Evolutionary conservation across 345 rosid species (phyloP).

Genomic region (Eucalyptus marginata): DNA sequence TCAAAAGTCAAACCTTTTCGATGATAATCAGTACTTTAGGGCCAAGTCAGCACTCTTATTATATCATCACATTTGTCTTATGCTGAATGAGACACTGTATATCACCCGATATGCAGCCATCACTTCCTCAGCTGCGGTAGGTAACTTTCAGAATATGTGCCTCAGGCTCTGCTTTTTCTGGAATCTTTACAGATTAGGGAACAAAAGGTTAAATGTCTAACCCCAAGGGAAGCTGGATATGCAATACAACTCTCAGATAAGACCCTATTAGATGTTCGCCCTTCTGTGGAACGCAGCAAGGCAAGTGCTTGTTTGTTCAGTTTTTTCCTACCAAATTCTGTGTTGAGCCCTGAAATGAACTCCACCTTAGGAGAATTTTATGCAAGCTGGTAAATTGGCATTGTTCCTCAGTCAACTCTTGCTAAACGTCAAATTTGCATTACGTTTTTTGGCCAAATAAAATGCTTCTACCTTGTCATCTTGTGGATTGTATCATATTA

Average conservation of each 20-base stretch:
- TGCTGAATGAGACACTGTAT: background rate
- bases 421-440: background rate
- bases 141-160: background rate
- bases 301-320: constrained; percentile 6
- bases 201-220: constrained; percentile 69
- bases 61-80: background rate
- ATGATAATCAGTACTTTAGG: background rate
- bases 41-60: background rate
- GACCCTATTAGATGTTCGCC: constrained; percentile 75
- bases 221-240: constrained; percentile 88
- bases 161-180: background rate
- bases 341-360: background rate
- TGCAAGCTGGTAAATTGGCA: background rate
- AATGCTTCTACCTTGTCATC: background rate
- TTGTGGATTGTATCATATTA: background rate
- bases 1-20: background rate
- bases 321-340: background rate
- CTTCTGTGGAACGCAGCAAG: constrained; percentile 59
- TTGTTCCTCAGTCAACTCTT: background rate
- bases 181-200: constrained; percentile 51
- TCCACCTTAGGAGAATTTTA: background rate
- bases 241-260: constrained; percentile 78
- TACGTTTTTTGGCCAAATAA: background rate
- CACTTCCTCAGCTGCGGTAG: background rate
- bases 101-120: background rate